Percentiles rank a stretch among this genome's conserved stretches.
Evolutionary conservation across 108 stramenopile genomes (phyloP).

Genomic region (Asterionellopsis glacialis): DNA sequence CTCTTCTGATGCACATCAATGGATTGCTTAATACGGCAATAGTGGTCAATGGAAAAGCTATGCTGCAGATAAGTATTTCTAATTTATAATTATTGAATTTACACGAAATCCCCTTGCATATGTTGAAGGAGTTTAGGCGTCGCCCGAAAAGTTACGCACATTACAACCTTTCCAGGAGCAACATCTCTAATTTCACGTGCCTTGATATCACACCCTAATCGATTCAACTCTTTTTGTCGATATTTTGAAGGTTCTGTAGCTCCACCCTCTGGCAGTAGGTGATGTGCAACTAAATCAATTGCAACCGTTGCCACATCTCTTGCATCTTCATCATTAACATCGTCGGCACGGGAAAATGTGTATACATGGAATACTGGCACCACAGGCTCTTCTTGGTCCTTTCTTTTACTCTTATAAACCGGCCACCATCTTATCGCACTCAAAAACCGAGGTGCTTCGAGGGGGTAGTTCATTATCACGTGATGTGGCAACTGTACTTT

Average conservation of each 20-base stretch:
- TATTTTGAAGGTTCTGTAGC: constrained; percentile 26
- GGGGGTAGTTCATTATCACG: constrained; percentile 78
- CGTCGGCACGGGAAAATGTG: constrained; percentile 59
- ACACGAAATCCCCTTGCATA: constrained; percentile 73
- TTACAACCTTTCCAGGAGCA: constrained; percentile 79
- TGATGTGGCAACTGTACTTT: constrained; percentile 51
- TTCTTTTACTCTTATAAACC: constrained; percentile 15
- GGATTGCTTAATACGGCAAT: too few relatives aligned
- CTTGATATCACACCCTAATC: constrained; percentile 53
- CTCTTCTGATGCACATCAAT: too few relatives aligned
- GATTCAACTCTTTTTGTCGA: constrained; percentile 55
- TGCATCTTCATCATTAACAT: neutral
- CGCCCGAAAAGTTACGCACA: constrained; percentile 79
- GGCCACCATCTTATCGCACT: constrained; percentile 80
- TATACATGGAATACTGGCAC: constrained; percentile 63
- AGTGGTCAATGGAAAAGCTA: too few relatives aligned
- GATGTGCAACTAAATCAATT: constrained; percentile 59
- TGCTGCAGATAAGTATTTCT: too few relatives aligned
- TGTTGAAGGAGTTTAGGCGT: constrained; percentile 53
- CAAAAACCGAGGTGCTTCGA: constrained; percentile 59
- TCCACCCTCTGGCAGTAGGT: constrained; percentile 49
- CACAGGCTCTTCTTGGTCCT: constrained; percentile 9
- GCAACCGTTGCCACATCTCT: constrained; percentile 53
- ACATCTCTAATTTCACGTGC: constrained; percentile 78
- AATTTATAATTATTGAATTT: neutral